Base-by-base conservation (phyloP, 2,329 filamentous ascomycete species). In the Pseudocercospora fijiensis region DNA sequence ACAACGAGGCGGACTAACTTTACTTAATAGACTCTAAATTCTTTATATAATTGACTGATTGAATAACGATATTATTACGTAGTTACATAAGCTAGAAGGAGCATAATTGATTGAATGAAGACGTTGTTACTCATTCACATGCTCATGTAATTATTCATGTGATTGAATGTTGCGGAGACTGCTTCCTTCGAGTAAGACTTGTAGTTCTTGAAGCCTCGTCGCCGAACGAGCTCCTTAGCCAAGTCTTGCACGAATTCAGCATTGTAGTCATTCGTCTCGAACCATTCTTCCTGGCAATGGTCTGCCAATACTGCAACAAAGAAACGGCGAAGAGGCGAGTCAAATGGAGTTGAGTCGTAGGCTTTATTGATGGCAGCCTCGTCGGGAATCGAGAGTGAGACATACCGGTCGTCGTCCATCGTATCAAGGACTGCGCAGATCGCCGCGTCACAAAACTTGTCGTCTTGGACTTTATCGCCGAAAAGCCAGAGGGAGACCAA, bases 381-480 rank as follows among this genome's bases (percentile, higher is more conserved):
- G n/a, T 41, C 52, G 2, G 33, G 51, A 5, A 47, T n/a, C n/a
- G n/a, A n/a, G n/a, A n/a, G n/a, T n/a, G n/a, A n/a, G n/a, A n/a
- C n/a, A n/a, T n/a, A 47, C 18, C 9, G 10, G 8, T 47, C 18
- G 41, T 47, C 16, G 7, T 47, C 41, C 10, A 47, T 47, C 6
- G 41, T n/a, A 2, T 57, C n/a, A n/a, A 16, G 27, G 1, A 60
- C 45, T 8, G 22, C 9, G 13, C 45, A 6, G 18, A 60, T 57
- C 1, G 58, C 56, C 0, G 49, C 41, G 30, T 67, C 30, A 27
- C 53, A 59, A 27, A 68, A 68, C 1, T 13, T 55, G n/a, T 60
- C 57, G 28, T 58, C 58, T 8, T 63, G 56, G 20, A 68, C 30
- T 18, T 62, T 67, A 18, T 68, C 65, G 22, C 66, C 62, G 49